Conservation (phyloP, 1,139 yeast genomes). For the Candida sanyaensis region DNA sequence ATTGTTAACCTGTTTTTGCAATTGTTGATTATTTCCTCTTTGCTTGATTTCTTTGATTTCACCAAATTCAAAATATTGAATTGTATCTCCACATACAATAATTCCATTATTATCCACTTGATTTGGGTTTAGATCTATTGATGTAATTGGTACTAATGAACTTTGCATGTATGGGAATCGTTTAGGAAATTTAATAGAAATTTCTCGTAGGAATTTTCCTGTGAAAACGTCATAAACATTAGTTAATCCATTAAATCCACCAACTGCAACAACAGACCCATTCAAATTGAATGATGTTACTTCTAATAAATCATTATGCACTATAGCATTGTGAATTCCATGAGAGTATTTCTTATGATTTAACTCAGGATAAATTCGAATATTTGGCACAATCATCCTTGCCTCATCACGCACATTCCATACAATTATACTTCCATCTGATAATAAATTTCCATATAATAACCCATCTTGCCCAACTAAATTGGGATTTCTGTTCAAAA, state of each 20-base stretch:
- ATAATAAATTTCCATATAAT: conserved; percentile 34
- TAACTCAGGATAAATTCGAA: conserved; percentile 21
- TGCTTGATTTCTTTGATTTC: conserved; percentile 10
- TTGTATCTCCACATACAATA: conserved; percentile 53
- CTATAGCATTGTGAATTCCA: conserved; percentile 10
- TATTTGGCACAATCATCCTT: conserved; percentile 20
- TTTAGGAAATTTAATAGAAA: conserved; percentile 48
- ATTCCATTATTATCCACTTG: conserved; percentile 51
- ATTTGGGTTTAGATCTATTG: conserved; percentile 45
- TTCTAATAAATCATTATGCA: conserved; percentile 9
- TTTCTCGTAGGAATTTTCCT: conserved; percentile 55
- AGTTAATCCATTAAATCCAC: conserved; percentile 65
- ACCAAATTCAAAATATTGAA: conserved; percentile 70
- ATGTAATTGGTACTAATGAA: conserved; percentile 40
- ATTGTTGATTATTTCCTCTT: conserved; percentile 4
- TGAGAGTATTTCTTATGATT: conserved; percentile 20
- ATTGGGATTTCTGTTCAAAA: conserved; percentile 15
- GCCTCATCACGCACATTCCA: conserved; percentile 39
- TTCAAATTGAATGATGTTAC: conserved; percentile 36
- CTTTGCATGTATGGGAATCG: conserved; percentile 27
- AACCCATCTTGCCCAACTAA: conserved; percentile 43
- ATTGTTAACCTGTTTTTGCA: conserved; percentile 10
- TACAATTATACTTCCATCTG: conserved; percentile 39
- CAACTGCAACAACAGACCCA: conserved; percentile 54
- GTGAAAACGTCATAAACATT: conserved; percentile 64